Evolutionary conservation across 2,329 filamentous ascomycete genomes (phyloP), one percentile per base, ranked within the genome.

Genomic region (Microcyclospora pomicola): DNA sequence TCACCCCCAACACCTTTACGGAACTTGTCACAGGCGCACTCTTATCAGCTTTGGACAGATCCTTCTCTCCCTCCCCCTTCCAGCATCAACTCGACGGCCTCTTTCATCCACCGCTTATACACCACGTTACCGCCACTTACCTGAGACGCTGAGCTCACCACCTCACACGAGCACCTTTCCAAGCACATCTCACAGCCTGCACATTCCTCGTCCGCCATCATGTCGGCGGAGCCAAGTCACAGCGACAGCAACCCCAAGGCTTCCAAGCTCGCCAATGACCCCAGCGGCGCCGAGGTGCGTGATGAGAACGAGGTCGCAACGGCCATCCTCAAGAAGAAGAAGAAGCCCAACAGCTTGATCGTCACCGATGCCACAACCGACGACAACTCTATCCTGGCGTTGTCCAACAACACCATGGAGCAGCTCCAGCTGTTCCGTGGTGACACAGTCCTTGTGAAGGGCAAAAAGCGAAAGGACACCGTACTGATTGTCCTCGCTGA

Each of bases 291-390:
- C 63, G 51, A 69, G 58, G 42, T 42, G 27, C 41, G 47, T 42
- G 56, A 92, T 79, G 79, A 85, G 55, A 83, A 95, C 62, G 91
- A 94, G 60, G 85, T 80, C 45, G 77, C 91, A 37, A 98, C 91
- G 33, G 91, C 91, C 51, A 98, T 98, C 55, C 76, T 98, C 58
- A 96, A 95, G 73, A 96, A 96, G 76, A 98, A 98, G 82, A 98
- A 98, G 87, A 98, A 98, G 84, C 87, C 87, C 55, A 98, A 98
- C 68, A 92, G 88, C 59, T 68, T 98, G 63, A 93, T 98, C 69
- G 91, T 98, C 50, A 96, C 91, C 59, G 92, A 98, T 75, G 87
- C 91, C 63, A 76, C 83, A 57, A 98, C 94, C 68, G 91, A 98
- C 80, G 91, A 98, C 69, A 98, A 98, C 78, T 96, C 91, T 48